These are phyloP conservation scores for Aspergillus sp. DNA, from an alignment of 2,329 filamentous ascomycete genomes.

Conservation along the genomic window DNA sequence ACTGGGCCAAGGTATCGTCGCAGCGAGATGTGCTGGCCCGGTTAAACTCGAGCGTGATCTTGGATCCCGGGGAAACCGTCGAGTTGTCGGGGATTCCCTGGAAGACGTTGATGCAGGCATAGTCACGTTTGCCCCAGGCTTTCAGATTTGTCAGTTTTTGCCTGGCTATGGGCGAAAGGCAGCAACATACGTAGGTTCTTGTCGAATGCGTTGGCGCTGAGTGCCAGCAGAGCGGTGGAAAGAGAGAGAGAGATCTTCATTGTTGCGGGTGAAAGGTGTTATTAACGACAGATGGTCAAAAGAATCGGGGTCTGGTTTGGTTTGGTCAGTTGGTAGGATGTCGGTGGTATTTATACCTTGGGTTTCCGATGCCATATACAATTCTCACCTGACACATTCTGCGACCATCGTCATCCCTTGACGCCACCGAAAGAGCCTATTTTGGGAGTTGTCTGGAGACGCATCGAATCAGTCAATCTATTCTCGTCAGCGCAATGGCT, in stretches of 20 bases:
- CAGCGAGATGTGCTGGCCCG: slow-evolving; percentile 26
- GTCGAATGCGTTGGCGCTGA: slow-evolving; percentile 29
- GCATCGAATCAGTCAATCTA: no score
- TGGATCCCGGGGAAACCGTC: slow-evolving; percentile 24
- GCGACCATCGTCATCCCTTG: no score
- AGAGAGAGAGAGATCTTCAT: slow-evolving; percentile 32
- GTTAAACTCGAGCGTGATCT: slow-evolving; percentile 27
- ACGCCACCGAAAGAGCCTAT: no score
- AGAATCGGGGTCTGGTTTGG: no score
- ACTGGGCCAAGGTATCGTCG: slow-evolving; percentile 17
- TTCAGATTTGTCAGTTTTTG: background rate
- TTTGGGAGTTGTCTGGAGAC: no score
- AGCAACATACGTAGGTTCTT: slow-evolving; percentile 27
- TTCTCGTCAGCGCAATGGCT: no score
- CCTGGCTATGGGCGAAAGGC: background rate
- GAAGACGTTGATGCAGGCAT: slow-evolving; percentile 32
- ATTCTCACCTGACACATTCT: no score
- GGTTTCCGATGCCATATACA: no score
- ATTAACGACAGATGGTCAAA: no score
- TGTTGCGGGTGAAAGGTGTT: background rate
- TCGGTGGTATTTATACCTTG: no score
- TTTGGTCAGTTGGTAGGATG: no score
- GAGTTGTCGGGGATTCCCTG: slow-evolving; percentile 33
- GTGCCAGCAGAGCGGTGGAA: slow-evolving; percentile 23
- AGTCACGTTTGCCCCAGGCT: slow-evolving; percentile 37